These are phyloP conservation scores for Ogataea degrootiae DNA, from an alignment of 805 yeast genomes.

Conservation along the genomic window DNA sequence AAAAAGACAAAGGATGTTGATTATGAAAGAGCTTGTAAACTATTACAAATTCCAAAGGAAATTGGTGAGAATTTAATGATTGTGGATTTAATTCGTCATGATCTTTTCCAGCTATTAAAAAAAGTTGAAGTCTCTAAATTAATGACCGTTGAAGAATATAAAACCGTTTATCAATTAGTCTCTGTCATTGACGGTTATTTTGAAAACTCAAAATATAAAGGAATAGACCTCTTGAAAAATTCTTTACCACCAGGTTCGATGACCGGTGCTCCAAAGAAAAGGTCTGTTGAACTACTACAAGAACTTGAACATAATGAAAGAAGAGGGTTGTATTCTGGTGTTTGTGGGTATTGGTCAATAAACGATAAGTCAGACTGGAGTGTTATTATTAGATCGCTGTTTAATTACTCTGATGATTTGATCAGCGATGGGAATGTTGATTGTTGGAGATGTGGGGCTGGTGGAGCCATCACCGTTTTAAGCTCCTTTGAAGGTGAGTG, in stretches of 20 bases:
- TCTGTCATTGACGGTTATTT: constrained; percentile 76
- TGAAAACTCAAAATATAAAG: constrained; percentile 38
- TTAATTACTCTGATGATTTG: constrained; percentile 52
- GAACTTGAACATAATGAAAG: constrained; percentile 53
- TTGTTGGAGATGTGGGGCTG: constrained; percentile 91
- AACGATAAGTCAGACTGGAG: constrained; percentile 93
- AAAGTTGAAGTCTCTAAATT: constrained; percentile 69
- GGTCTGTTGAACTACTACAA: constrained; percentile 82
- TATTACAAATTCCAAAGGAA: constrained; percentile 83
- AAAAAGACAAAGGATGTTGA: constrained; percentile 54
- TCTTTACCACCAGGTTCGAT: constrained; percentile 97
- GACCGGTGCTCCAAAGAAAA: constrained; percentile 98
- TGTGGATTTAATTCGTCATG: constrained; percentile 92
- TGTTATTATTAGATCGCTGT: constrained; percentile 84
- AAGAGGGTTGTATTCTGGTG: constrained; percentile 88
- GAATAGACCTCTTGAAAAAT: constrained; percentile 71
- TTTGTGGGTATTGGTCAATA: constrained; percentile 91
- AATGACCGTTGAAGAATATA: constrained; percentile 90
- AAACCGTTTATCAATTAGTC: constrained; percentile 86
- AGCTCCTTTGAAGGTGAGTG: constrained; percentile 83
- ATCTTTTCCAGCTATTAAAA: constrained; percentile 62
- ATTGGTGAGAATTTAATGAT: constrained; percentile 96
- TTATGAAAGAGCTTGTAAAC: constrained; percentile 51
- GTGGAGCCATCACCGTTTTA: constrained; percentile 93
- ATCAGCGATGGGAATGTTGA: constrained; percentile 11